Evolutionary conservation across 768 basidiomycete genomes (phyloP), one percentile per base, ranked within the genome.

Genomic region (Candolleomyces eurysporus): DNA sequence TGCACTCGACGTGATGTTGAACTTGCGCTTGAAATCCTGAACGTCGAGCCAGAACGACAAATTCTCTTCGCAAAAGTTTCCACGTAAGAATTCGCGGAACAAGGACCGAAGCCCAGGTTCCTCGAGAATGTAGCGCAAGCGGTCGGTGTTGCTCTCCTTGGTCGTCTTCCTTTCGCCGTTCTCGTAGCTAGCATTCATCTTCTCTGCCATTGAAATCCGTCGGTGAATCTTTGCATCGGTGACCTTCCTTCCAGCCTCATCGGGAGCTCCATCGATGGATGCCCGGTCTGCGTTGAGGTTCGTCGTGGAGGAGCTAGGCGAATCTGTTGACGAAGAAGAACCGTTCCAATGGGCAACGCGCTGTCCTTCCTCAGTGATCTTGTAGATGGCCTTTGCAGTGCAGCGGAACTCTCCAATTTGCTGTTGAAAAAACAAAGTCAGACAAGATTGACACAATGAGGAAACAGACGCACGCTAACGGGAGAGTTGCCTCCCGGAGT

Each of bases 61-160:
- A 72, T 99, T 99, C 80, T 99, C 97, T 71, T 99, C 97, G 76
- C 94, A 98, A 72, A 97, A 98, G 73, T 98, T 98, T 59, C 86
- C 82, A 36, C 93, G 85, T 58, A 99, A 76, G 79, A 95, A 96
- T 65, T 98, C 97, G 61, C 97, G 88, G 84, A 99, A 99, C 54
- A 98, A 78, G 3, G 86, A 84, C 14, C 97, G 87, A 42, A 96
- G 78, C 32, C 89, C 88, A 0, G 96, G 92, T 64, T 98, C 94
- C 64, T 96, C 96, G 22, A 99, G 84, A 64, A 99, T 96, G 73
- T 91, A 92, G 64, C 87, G 86, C 49, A 98, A 80, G 57, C 94
- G 90, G 60, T 95, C 93, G 14, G 94, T 91, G 69, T 96, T 96
- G 72, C 90, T 94, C 79, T 97, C 94, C 73, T 91, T 94, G 57